Conservation (phyloP, 495 filamentous ascomycete genomes). For the Daldinia childiae region DNA sequence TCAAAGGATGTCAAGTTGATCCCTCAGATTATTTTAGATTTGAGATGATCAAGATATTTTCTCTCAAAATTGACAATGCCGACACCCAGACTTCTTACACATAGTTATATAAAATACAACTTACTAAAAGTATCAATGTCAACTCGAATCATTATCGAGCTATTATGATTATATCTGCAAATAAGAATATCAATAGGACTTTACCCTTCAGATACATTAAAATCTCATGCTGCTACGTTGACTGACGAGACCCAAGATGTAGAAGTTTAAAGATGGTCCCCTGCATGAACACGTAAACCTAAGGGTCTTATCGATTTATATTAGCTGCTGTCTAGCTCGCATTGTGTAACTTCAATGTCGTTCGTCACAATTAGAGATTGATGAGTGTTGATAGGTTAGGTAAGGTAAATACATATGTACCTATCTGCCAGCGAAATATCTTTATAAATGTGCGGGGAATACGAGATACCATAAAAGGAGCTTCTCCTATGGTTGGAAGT, state of each 20-base stretch:
- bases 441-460: background rate
- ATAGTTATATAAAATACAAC: no score
- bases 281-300: conserved; percentile 11
- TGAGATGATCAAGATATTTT: background rate
- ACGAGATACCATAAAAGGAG: background rate
- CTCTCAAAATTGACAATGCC: no score
- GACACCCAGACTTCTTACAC: no score
- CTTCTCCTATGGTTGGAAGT: background rate
- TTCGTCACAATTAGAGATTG: background rate
- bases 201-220: background rate
- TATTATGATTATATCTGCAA: background rate
- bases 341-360: background rate
- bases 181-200: background rate
- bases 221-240: background rate
- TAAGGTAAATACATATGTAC: no score
- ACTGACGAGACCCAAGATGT: background rate
- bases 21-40: background rate
- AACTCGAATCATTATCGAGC: background rate
- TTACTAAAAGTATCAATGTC: background rate
- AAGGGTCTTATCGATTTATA: conserved; percentile 10
- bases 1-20: background rate
- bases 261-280: background rate
- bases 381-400: background rate
- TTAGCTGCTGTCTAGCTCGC: background rate
- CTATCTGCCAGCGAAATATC: no score